Evolutionary conservation across 768 basidiomycete species (phyloP), one percentile per base, ranked within the genome.

Genomic region (Boletus rex-veris): DNA sequence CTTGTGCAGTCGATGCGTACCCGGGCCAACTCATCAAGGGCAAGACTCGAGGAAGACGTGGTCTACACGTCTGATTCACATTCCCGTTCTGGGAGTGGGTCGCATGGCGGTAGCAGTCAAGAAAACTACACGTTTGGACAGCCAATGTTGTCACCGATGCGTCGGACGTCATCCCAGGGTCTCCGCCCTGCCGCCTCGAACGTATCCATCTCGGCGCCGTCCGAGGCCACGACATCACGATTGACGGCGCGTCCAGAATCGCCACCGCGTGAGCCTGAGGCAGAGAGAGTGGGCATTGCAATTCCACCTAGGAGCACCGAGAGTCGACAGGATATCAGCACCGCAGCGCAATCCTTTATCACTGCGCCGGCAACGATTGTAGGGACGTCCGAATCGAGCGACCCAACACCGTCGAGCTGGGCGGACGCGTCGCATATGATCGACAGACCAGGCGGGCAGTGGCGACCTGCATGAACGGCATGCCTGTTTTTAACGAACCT

Each of bases 41-140:
- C 80, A 7, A 71, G 85, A 52, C 73, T 87, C n/a, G 81, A 84
- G 56, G 84, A 85, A 52, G 81, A 81, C 44, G 64, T 65, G 43
- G 58, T 65, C 50, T 73, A 68, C 57, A 53, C 63, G 31, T 71
- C 76, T 11, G 71, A 72, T 60, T 67, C 68, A 3, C 67, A 59
- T 7, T 73, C 72, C 12, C 63, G 57, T 47, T 72, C 76, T 30
- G 82, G 81, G 24, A 83, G 81, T 55, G 77, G 73, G 42, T 77
- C 75, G 18, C 69, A 71, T 48, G 54, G 52, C 5, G 26, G 62
- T 10, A 79, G 77, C 59, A 81, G 77, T 44, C 75, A 77, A 0
- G 86, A 88, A 63, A 88, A 88, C 64, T 78, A 88, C 65, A 90
- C 88, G 9, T 91, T 90, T 69, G 89, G 89, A 12, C 78, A 82